phyloP scores from a whole-genome alignment of 2,329 filamentous ascomycete species.

The Colletotrichum caudatum region DNA sequence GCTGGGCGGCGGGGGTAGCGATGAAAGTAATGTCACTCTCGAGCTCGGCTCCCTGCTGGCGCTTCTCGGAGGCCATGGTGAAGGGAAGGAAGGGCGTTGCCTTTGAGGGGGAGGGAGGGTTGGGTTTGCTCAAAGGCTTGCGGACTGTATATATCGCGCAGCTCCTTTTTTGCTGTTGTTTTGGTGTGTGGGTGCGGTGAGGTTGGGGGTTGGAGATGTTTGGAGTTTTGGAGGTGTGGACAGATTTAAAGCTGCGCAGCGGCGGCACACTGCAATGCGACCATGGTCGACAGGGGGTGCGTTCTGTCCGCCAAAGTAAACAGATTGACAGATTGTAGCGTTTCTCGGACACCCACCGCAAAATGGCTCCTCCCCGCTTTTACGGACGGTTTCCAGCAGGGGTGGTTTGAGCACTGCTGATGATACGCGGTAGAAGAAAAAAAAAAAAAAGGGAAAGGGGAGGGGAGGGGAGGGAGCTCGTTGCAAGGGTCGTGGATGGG shows the following conservation, averaged over 20 bases:
- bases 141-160: slow-evolving; percentile 11
- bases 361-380: not conserved
- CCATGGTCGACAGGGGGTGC: not conserved
- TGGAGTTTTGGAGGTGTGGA: slow-evolving; percentile 32
- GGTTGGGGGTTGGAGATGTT: slow-evolving; percentile 16
- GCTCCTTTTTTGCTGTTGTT: not conserved
- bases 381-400: slow-evolving; percentile 20
- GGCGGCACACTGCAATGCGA: not conserved
- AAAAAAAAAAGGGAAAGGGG: not conserved
- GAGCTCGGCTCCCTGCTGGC: slow-evolving; percentile 43
- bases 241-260: slow-evolving; percentile 38
- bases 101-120: not conserved
- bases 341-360: slow-evolving; percentile 27
- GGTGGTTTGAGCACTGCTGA: slow-evolving; percentile 19
- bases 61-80: slow-evolving; percentile 43
- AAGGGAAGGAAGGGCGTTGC: not conserved
- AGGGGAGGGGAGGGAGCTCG: no score
- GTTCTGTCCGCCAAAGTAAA: not conserved
- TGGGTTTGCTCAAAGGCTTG: not conserved
- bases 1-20: slow-evolving; percentile 53
- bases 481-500: not conserved
- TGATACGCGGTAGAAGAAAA: not conserved
- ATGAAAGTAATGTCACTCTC: slow-evolving; percentile 58
- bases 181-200: not conserved
- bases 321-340: slow-evolving; percentile 10